Base-by-base conservation (phyloP, 2,329 filamentous ascomycete genomes). In the Aureobasidium namibiae region DNA sequence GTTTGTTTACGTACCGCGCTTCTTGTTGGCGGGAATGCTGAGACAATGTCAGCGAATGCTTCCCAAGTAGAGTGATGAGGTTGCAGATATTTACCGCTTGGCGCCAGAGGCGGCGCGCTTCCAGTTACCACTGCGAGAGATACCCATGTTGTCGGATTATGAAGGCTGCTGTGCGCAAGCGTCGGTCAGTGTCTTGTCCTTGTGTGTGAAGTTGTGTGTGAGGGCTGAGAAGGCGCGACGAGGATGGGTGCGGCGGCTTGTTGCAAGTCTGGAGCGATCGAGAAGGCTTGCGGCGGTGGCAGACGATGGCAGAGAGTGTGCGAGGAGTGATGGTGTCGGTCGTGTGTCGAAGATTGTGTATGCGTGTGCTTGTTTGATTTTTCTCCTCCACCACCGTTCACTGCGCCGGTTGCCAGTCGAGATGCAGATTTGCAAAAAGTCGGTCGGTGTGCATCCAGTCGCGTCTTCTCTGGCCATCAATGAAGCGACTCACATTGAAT, bases 121-220 rank as follows among this genome's bases (percentile, higher is more conserved):
- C 88, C 99, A 94, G 84, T 94, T 91, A 79, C 91, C 96, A 83
- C 97, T 92, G 84, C 94, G 90, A 82, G 92, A 96, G 84, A 99
- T 97, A 99, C 94, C 77, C 77, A 80, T 80, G 72, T 71, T 78
- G 78, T 75, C 76, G 73, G 67, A 72, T 69, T 69, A 71, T 74
- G 73, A 77, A 74, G 73, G 73, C 65, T 66, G 67, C 69, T 69
- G 62, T 18, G 44, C 45, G 38, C 42, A 42, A 26, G 52, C 38
- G 42, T 23, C 8, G 53, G 54, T 57, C 54, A 57, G 54, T 48
- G 31, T 46, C 13, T 6, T 38, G 54, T 45, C 29, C n/a, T 18
- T 13, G 41, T 24, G 41, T n/a, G 13, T 29, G 3, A 3, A 11
- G 4, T 10, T 21, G 33, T 41, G 31, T 4, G 23, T 23, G 42